Evolutionary conservation across 192 early-diverging fungal species (phyloP), one percentile per base, ranked within the genome.

Genomic region (Rhizoclosmatium sp.): DNA sequence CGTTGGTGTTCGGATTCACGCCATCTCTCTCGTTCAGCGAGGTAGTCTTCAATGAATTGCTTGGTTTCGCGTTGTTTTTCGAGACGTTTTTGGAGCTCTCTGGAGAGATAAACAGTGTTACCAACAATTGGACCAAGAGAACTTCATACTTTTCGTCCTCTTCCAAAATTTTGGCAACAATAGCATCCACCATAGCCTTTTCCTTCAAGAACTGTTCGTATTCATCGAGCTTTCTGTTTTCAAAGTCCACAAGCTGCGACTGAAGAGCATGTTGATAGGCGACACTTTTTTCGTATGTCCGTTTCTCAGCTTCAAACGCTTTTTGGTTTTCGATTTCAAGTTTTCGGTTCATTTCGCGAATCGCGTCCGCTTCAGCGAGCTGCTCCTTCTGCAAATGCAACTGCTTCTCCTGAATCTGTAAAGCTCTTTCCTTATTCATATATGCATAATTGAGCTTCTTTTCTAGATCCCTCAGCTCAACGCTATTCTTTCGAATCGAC

Each of bases 361-460:
- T 82, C 3, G 79, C 66, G 14, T 70, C 77, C 0, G 79, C 71
- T 21, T 88, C 84, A 45, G 71, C 47, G 40, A 48, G 19, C 78
- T 83, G 78, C 58, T 75, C 78, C 48, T 61, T 60, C 67, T 85
- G 70, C 39, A 64, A 48, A 5, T 79, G 47, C 75, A 88, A 48
- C 41, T 77, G 74, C 81, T 85, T 88, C 59, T 90, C 82, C 79
- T 90, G 81, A 41, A 87, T 71, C 79, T 91, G 90, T 56, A 89
- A 64, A 14, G 85, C 59, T 23, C 90, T 78, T 73, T 90, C 88
- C 69, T 90, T 88, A 80, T 91, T 91, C 85, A 88, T 89, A 70
- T 91, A 91, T 0, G 90, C 90, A 58, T 89, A 85, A 67, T 88
- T 87, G 67, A 91, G 85, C 82, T 91, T 91, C 59, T 85, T 82